phyloP scores from a whole-genome alignment of 225 moss, liverwort and hornwort genomes.

The Sphagnum contortum region DNA sequence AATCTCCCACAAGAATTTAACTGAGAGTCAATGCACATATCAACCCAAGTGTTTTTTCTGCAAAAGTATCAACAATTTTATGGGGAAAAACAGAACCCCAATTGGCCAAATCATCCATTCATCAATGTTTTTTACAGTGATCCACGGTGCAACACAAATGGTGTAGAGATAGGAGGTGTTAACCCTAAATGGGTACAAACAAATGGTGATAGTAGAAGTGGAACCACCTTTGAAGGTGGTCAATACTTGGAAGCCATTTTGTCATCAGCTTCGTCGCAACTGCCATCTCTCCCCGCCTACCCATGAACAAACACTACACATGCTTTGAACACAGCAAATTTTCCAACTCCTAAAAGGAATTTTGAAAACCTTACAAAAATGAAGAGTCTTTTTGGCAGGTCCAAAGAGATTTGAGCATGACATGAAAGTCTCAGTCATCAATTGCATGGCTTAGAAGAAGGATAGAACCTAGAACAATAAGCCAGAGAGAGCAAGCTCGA shows the following conservation, averaged over 20 bases:
- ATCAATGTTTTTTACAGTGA: no score
- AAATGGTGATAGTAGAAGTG: constrained; percentile 27
- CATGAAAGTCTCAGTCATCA: constrained; percentile 36
- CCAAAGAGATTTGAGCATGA: constrained; percentile 38
- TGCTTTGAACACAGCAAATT: constrained; percentile 33
- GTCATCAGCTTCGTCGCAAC: constrained; percentile 47
- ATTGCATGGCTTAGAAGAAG: constrained; percentile 3
- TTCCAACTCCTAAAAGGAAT: no score
- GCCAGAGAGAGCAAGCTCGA: no score
- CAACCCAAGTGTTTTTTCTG: no score
- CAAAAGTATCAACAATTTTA: no score
- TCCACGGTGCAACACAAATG: not conserved
- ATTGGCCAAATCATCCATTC: no score
- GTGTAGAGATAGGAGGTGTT: not conserved
- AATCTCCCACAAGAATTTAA: no score
- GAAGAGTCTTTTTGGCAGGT: constrained; percentile 30
- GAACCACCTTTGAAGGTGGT: constrained; percentile 29
- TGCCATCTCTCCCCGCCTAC: constrained; percentile 19
- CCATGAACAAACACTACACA: constrained; percentile 26
- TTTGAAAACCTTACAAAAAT: constrained; percentile 21
- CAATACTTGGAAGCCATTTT: constrained; percentile 32
- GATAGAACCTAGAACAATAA: no score
- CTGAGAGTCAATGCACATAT: no score
- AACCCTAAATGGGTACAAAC: constrained; percentile 22
- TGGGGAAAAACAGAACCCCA: not conserved